These are phyloP conservation scores for Carex kokanica DNA, from an alignment of 176 grass and related monocot species.

Conservation along the genomic window DNA sequence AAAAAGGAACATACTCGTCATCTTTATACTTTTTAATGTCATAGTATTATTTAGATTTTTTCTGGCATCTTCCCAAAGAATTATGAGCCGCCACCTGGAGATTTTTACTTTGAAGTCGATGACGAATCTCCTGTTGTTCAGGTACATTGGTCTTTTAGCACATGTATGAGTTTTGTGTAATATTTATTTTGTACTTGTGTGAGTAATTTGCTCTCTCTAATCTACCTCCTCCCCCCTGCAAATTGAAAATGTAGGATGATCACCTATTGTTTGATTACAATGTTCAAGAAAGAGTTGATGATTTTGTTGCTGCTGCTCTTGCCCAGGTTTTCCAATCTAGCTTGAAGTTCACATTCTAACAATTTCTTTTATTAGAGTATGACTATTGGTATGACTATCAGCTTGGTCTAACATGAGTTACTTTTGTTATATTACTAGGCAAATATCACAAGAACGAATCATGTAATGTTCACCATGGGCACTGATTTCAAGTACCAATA, in stretches of 20 bases:
- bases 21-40: constrained; percentile 21
- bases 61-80: constrained; percentile 93
- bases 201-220: constrained; percentile 1
- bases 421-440: constrained; percentile 50
- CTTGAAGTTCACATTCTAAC: background rate
- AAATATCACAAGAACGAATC: constrained; percentile 92
- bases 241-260: constrained; percentile 57
- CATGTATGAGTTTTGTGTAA: background rate
- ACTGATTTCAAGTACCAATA: constrained; percentile 99
- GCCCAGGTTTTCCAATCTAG: constrained; percentile 53
- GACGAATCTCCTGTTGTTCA: constrained; percentile 64
- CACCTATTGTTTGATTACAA: constrained; percentile 91
- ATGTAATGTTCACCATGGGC: constrained; percentile 99
- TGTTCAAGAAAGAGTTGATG: constrained; percentile 83
- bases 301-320: constrained; percentile 93
- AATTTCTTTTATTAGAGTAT: background rate
- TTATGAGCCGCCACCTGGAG: constrained; percentile 93
- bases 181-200: background rate
- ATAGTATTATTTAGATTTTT: constrained; percentile 59
- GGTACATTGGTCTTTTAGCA: constrained; percentile 33
- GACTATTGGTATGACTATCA: constrained; percentile 18
- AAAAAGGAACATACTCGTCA: background rate
- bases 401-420: constrained; percentile 20
- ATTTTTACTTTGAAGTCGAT: constrained; percentile 92
- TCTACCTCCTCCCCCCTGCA: background rate